Evolutionary conservation across 2,329 filamentous ascomycete species (phyloP).

Genomic region (Monosporascus sp.): DNA sequence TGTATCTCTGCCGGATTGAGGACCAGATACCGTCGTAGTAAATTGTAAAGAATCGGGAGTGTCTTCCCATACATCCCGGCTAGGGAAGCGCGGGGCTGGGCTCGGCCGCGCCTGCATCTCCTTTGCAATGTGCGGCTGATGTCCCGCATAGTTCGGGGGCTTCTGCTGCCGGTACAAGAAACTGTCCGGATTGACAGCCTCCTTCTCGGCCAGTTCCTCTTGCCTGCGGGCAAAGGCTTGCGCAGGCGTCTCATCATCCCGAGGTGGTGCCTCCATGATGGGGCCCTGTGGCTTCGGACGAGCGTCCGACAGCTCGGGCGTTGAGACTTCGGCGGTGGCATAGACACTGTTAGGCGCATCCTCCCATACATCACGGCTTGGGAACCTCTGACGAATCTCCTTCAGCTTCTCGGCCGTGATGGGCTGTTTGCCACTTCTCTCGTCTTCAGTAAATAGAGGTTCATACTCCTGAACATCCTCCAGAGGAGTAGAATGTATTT

Average conservation of each 20-base stretch:
- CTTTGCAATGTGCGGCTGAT: conserved; percentile 45
- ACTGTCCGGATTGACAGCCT: conserved; percentile 41
- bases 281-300: conserved; percentile 33
- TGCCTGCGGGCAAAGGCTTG: conserved; percentile 62
- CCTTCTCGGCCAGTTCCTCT: conserved; percentile 58
- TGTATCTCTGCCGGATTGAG: conserved; percentile 35
- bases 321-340: conserved; percentile 75
- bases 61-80: conserved; percentile 93
- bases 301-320: conserved; percentile 59
- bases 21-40: conserved; percentile 64
- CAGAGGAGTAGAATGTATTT: conserved; percentile 63
- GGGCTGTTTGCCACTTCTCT: conserved; percentile 40
- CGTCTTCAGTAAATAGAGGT: conserved; percentile 82
- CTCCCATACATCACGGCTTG: conserved; percentile 96
- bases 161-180: conserved; percentile 50
- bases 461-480: conserved; percentile 94
- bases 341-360: conserved; percentile 85
- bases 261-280: conserved; percentile 27
- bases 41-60: conserved; percentile 76
- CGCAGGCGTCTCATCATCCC: conserved; percentile 50
- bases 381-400: conserved; percentile 66
- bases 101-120: conserved; percentile 46
- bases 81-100: conserved; percentile 72
- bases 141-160: conserved; percentile 39
- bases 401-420: conserved; percentile 40